A percentile compares a stretch with the other conserved stretches of the same genome.
phyloP scores from a whole-genome alignment of 768 basidiomycete species.

The Termitomyces sp. region DNA sequence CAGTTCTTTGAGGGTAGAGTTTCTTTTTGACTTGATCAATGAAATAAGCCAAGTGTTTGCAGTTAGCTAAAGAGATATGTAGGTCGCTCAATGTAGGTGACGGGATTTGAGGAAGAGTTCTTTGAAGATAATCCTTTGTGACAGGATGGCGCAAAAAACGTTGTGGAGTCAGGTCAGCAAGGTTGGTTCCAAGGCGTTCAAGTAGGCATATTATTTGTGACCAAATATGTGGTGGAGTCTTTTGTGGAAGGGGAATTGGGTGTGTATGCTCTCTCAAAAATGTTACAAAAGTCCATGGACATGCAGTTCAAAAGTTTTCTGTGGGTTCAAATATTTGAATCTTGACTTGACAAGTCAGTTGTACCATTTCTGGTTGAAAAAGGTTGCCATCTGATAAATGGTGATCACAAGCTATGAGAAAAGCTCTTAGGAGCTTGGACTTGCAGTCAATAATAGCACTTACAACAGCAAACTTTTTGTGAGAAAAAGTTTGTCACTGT shows the following conservation, averaged over 20 bases:
- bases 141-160: slow-evolving; percentile 17
- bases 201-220: neutral
- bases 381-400: neutral
- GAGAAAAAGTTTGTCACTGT: neutral
- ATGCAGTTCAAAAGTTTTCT: neutral
- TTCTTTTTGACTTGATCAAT: neutral
- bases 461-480: neutral
- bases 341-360: neutral
- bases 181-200: neutral
- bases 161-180: slow-evolving; percentile 18
- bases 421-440: no score
- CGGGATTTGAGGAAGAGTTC: slow-evolving; percentile 4
- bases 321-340: no score
- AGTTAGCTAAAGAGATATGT: slow-evolving; percentile 22
- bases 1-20: slow-evolving; percentile 14
- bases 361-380: neutral
- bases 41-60: slow-evolving; percentile 10
- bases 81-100: slow-evolving; percentile 16
- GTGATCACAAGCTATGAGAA: neutral
- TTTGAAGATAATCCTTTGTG: slow-evolving; percentile 7
- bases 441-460: neutral
- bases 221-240: neutral
- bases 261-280: neutral
- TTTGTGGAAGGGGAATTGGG: neutral
- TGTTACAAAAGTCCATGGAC: neutral